Evolutionary conservation across 805 yeast genomes (phyloP).

Genomic region (Zygotorulaspora sp.): DNA sequence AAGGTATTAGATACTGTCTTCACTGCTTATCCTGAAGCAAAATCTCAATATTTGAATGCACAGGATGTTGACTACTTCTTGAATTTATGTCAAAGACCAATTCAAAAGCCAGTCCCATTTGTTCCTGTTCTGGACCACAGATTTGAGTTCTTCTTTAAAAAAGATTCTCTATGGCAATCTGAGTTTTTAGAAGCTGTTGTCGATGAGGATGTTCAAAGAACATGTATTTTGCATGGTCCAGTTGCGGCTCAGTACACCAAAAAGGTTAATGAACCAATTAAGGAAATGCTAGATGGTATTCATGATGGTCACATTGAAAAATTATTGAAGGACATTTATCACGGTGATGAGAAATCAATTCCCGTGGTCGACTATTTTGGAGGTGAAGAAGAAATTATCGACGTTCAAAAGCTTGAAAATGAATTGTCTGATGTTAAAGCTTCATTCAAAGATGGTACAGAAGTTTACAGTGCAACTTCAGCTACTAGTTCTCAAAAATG

Average conservation of each 20-base stretch:
- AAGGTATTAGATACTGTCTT: constrained; percentile 56
- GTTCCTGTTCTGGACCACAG: constrained; percentile 92
- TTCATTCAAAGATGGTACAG: constrained; percentile 32
- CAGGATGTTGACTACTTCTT: constrained; percentile 94
- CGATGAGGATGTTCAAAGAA: constrained; percentile 93
- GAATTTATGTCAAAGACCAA: constrained; percentile 72
- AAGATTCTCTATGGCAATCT: constrained; percentile 98
- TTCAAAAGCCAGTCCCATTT: constrained; percentile 96
- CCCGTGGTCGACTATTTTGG: constrained; percentile 91
- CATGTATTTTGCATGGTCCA: constrained; percentile 98
- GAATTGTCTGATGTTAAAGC: constrained; percentile 8
- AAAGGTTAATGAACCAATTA: constrained; percentile 86
- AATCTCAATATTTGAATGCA: constrained; percentile 79
- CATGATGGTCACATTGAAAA: constrained; percentile 83
- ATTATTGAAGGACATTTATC: constrained; percentile 65
- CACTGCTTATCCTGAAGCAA: constrained; percentile 66
- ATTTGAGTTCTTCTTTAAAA: constrained; percentile 94
- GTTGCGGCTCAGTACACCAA: constrained; percentile 93
- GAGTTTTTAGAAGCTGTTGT: constrained; percentile 95
- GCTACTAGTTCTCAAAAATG: constrained; percentile 47
- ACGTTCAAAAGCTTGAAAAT: not conserved
- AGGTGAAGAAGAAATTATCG: constrained; percentile 49
- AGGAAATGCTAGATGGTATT: constrained; percentile 79
- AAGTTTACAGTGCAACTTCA: constrained; percentile 40
- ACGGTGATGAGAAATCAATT: constrained; percentile 62